Percentiles rank a stretch among this genome's conserved stretches.
Evolutionary conservation across 202 grass and related monocot genomes (phyloP).

Genomic region (Saccharum hybrid): DNA sequence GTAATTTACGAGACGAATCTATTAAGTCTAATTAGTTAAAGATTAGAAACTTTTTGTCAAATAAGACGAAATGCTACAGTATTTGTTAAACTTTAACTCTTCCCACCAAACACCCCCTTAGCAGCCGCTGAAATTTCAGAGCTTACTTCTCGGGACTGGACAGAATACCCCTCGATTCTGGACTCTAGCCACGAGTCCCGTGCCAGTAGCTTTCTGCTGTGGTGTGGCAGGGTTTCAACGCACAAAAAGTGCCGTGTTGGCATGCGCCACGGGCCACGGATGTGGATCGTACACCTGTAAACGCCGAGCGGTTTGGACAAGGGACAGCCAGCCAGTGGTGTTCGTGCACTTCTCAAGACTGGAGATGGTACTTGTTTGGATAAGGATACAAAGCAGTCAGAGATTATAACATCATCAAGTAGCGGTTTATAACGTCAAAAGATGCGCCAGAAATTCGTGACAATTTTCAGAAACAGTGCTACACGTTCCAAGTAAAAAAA

Average conservation of each 20-base stretch:
- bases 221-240: conserved; percentile 6
- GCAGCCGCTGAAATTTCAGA: conserved; percentile 22
- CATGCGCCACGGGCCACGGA: not conserved
- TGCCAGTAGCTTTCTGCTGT: not conserved
- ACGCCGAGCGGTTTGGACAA: conserved; percentile 15
- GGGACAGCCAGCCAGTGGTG: not conserved
- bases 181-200: conserved; percentile 31
- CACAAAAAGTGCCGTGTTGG: conserved; percentile 27
- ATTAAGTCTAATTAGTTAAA: too few species aligned
- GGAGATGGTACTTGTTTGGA: not conserved
- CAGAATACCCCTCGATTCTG: conserved; percentile 22
- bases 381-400: conserved; percentile 7
- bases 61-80: too few species aligned
- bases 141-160: not conserved
- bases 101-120: not conserved
- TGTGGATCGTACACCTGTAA: conserved; percentile 46
- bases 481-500: too few species aligned
- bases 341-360: not conserved
- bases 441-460: not conserved
- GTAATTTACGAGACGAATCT: too few species aligned
- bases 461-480: not conserved
- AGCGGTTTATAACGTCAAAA: not conserved
- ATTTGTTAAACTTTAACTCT: too few species aligned
- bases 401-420: not conserved
- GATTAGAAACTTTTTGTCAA: too few species aligned